A percentile compares a stretch with the other conserved stretches of the same genome.
phyloP scores from a whole-genome alignment of 2,329 filamentous ascomycete genomes.

The Sclerotinia borealis region DNA sequence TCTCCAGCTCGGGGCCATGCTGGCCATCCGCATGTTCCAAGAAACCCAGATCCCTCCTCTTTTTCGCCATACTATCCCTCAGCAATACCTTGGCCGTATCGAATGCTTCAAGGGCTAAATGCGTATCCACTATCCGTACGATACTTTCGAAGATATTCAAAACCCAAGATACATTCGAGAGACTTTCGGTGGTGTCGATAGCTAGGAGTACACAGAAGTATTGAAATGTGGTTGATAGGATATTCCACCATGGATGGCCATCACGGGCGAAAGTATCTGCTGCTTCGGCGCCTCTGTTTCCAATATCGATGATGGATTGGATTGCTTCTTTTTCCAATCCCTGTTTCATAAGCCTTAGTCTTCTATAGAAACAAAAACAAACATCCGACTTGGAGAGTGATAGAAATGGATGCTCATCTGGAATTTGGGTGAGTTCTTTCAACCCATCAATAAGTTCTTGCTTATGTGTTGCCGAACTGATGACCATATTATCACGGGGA shows the following conservation, averaged over 20 bases:
- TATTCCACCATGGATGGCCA: slow-evolving; percentile 24
- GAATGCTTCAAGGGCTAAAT: slow-evolving; percentile 21
- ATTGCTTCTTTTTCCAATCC: slow-evolving; percentile 2
- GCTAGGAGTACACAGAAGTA: slow-evolving; percentile 22
- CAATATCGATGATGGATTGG: not conserved
- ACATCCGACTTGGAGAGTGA: slow-evolving; percentile 20
- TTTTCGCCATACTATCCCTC: slow-evolving; percentile 18
- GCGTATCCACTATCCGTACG: slow-evolving; percentile 15
- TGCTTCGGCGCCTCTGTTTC: slow-evolving; percentile 17
- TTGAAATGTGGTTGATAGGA: slow-evolving; percentile 22
- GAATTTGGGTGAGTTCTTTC: slow-evolving; percentile 7
- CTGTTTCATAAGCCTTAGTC: slow-evolving; percentile 12
- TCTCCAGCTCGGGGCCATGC: slow-evolving; percentile 6
- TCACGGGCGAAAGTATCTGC: slow-evolving; percentile 14
- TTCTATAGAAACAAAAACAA: slow-evolving; percentile 23
- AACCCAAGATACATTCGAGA: slow-evolving; percentile 18
- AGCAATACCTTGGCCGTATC: slow-evolving; percentile 22
- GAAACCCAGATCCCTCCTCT: slow-evolving; percentile 16
- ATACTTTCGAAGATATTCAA: slow-evolving; percentile 20
- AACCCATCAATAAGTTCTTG: not conserved
- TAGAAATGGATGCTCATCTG: slow-evolving; percentile 8
- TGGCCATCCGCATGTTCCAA: slow-evolving; percentile 14
- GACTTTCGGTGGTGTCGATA: slow-evolving; percentile 19
- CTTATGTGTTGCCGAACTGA: not conserved
- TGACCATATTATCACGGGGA: slow-evolving; percentile 11